Percentiles rank a stretch among this genome's conserved stretches.
These are phyloP conservation scores for Phytophthora uliginosa DNA, from an alignment of 352 stramenopile genomes.

Conservation along the genomic window DNA sequence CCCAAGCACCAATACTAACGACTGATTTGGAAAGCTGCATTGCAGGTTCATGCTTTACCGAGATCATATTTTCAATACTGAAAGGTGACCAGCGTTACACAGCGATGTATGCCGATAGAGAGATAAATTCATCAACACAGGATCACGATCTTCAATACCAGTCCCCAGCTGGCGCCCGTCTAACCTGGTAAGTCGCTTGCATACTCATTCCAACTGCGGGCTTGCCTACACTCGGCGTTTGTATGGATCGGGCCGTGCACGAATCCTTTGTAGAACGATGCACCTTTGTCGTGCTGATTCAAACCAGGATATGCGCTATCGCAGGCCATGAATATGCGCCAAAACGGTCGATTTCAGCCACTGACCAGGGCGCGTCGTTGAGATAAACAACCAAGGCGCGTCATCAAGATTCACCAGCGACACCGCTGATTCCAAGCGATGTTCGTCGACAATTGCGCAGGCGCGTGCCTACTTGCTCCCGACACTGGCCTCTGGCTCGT, in stretches of 20 bases:
- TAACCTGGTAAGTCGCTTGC: constrained; percentile 13
- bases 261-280: constrained; percentile 3
- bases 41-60: neutral
- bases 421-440: constrained; percentile 3
- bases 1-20: constrained; percentile 33
- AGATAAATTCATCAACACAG: neutral
- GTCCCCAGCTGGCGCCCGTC: constrained; percentile 6
- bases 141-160: constrained; percentile 9
- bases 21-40: neutral
- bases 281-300: neutral
- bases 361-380: no score
- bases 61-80: no score
- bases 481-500: neutral
- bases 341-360: neutral
- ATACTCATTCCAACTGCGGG: constrained; percentile 8
- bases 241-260: neutral
- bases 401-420: constrained; percentile 29
- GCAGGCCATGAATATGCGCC: neutral
- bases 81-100: constrained; percentile 16
- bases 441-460: constrained; percentile 4
- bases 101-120: neutral
- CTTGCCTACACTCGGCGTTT: neutral
- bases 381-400: neutral
- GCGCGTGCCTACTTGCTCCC: constrained; percentile 1
- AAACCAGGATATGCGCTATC: neutral